Percentiles rank a stretch among this genome's conserved stretches.
Evolutionary conservation across 164 flowering plant genomes (phyloP).

Genomic region (grape (Vitis vinifera)): DNA sequence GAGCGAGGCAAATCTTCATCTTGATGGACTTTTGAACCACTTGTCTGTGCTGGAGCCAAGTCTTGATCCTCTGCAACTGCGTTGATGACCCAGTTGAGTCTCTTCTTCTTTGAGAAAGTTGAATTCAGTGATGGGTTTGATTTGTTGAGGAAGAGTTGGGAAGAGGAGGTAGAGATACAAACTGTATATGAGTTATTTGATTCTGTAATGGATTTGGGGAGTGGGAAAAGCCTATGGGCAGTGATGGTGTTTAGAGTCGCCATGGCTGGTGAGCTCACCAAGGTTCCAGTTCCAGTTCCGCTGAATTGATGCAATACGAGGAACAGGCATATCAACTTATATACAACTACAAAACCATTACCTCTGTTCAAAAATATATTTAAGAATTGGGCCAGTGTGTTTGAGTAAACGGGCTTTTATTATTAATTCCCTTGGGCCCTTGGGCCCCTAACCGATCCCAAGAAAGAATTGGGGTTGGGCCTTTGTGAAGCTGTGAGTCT

Average conservation of each 20-base stretch:
- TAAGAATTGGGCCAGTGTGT: no score
- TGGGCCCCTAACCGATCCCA: no score
- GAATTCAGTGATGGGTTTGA: constrained; percentile 7
- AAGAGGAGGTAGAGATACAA: constrained; percentile 5
- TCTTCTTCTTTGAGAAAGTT: constrained; percentile 9
- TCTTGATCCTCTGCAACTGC: constrained; percentile 46
- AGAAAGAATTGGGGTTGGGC: no score
- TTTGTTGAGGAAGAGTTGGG: constrained; percentile 8
- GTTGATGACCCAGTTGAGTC: constrained; percentile 16
- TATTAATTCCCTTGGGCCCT: no score
- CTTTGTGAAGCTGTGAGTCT: no score
- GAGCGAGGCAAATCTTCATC: constrained; percentile 17
- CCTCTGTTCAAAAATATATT: no score
- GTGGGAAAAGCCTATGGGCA: constrained; percentile 15
- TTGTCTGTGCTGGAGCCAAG: constrained; percentile 40
- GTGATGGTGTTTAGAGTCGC: constrained; percentile 31
- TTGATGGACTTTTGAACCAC: constrained; percentile 33
- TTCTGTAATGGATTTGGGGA: constrained; percentile 12
- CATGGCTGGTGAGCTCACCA: constrained; percentile 17
- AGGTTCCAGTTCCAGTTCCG: no score
- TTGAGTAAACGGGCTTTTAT: no score
- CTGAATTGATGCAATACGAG: no score
- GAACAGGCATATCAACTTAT: no score
- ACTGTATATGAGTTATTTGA: background rate
- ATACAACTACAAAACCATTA: no score